Conservation (phyloP, 768 basidiomycete genomes). For the Hydnomerulius pinastri region DNA sequence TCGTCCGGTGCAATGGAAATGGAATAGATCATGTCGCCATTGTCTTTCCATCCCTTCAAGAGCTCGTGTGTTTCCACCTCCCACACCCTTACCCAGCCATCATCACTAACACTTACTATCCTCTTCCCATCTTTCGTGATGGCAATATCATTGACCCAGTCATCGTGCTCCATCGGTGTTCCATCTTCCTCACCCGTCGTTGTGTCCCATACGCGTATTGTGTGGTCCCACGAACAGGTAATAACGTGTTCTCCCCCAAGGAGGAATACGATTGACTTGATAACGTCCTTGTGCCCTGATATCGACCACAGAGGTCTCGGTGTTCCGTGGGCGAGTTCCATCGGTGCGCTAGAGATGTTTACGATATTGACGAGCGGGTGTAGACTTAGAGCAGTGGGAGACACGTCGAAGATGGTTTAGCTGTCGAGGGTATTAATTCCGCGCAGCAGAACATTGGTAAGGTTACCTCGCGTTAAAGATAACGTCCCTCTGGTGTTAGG, state of each 20-base stretch:
- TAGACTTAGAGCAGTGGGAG: too few species aligned
- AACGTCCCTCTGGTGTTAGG: too few species aligned
- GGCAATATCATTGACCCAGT: background rate
- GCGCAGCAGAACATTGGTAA: too few species aligned
- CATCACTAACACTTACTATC: background rate
- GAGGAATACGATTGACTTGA: background rate
- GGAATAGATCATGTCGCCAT: background rate
- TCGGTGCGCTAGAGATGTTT: too few species aligned
- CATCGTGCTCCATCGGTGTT: background rate
- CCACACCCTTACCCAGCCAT: background rate
- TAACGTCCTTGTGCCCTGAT: background rate
- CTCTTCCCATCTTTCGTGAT: slow-evolving; percentile 1
- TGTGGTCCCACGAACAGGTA: background rate
- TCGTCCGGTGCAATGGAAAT: background rate
- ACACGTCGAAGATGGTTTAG: too few species aligned
- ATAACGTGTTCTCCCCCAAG: background rate
- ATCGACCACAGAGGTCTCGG: background rate
- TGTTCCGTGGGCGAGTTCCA: too few species aligned
- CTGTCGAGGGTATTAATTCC: too few species aligned
- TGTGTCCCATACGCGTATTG: background rate
- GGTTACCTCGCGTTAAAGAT: too few species aligned
- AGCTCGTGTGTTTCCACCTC: background rate
- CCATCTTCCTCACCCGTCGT: background rate
- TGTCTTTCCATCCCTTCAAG: background rate
- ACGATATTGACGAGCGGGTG: too few species aligned